Evolutionary conservation across 805 yeast genomes (phyloP).

Genomic region (Pichia eremophila): DNA sequence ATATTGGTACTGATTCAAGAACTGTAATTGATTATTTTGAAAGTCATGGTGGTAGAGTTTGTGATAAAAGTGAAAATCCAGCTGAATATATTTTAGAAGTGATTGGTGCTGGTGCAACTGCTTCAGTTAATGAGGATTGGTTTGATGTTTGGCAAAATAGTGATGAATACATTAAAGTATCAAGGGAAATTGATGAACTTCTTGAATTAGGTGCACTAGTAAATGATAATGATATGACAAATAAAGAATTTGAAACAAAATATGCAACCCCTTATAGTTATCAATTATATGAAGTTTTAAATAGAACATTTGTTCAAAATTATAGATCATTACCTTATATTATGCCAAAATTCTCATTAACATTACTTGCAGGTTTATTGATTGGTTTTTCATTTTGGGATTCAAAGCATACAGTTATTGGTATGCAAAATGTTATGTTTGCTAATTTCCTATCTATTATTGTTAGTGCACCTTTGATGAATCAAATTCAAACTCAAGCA

Average conservation of each 20-base stretch:
- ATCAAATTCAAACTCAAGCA: conserved; percentile 57
- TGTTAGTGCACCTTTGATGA: conserved; percentile 47
- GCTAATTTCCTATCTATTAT: conserved; percentile 46
- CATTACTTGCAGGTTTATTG: conserved; percentile 33
- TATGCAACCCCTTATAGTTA: conserved; percentile 40
- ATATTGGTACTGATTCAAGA: conserved; percentile 37
- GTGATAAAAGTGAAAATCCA: conserved; percentile 55
- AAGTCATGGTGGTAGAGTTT: conserved; percentile 51
- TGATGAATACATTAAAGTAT: conserved; percentile 19
- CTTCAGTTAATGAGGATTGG: conserved; percentile 51
- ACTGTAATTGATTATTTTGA: conserved; percentile 39
- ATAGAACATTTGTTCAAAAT: conserved; percentile 32
- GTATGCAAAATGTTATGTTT: conserved; percentile 52
- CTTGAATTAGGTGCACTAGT: conserved; percentile 10
- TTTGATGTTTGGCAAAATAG: conserved; percentile 46
- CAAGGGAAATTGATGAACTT: conserved; percentile 25
- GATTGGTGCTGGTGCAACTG: conserved; percentile 78
- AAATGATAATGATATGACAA: conserved; percentile 5
- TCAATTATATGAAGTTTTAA: conserved; percentile 27
- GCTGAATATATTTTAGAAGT: conserved; percentile 69
- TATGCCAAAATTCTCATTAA: conserved; percentile 36
- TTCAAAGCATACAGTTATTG: conserved; percentile 40
- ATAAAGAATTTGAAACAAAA: conserved; percentile 11
- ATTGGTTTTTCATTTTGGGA: conserved; percentile 55
- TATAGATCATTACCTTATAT: conserved; percentile 43